Evolutionary conservation across 495 filamentous ascomycete species (phyloP).

Genomic region (Penicillium canariense): DNA sequence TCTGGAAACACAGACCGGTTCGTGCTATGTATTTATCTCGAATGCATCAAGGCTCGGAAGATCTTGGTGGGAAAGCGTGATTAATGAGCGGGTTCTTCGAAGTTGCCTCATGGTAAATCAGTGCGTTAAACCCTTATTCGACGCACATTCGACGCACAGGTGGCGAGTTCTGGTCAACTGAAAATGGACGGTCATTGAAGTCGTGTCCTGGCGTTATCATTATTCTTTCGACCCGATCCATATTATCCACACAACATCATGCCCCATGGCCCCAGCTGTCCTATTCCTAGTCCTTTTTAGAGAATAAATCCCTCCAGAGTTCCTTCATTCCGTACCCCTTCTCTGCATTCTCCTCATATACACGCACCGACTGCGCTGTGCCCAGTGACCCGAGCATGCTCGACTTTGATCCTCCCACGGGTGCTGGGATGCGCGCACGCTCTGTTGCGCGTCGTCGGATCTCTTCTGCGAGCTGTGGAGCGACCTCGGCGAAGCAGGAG

Average conservation of each 20-base stretch:
- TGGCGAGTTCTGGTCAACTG: neutral
- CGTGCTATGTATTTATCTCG: neutral
- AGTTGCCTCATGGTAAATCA: no score
- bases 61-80: neutral
- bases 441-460: constrained; percentile 67
- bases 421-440: constrained; percentile 38
- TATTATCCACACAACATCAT: neutral
- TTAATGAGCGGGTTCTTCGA: no score
- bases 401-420: constrained; percentile 16
- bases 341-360: constrained; percentile 70
- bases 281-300: constrained; percentile 20
- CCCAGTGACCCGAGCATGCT: constrained; percentile 54
- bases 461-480: constrained; percentile 65
- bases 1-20: neutral
- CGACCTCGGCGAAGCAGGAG: constrained; percentile 80
- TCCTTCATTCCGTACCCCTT: constrained; percentile 79
- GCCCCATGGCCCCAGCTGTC: neutral
- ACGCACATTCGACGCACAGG: no score
- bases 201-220: neutral
- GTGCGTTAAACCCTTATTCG: no score
- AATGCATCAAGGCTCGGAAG: neutral
- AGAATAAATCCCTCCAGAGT: constrained; percentile 82
- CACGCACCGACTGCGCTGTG: constrained; percentile 48
- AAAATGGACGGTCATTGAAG: neutral
- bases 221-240: neutral